These are phyloP conservation scores for Fusarium devonianum DNA, from an alignment of 2,329 filamentous ascomycete genomes.

Conservation along the genomic window DNA sequence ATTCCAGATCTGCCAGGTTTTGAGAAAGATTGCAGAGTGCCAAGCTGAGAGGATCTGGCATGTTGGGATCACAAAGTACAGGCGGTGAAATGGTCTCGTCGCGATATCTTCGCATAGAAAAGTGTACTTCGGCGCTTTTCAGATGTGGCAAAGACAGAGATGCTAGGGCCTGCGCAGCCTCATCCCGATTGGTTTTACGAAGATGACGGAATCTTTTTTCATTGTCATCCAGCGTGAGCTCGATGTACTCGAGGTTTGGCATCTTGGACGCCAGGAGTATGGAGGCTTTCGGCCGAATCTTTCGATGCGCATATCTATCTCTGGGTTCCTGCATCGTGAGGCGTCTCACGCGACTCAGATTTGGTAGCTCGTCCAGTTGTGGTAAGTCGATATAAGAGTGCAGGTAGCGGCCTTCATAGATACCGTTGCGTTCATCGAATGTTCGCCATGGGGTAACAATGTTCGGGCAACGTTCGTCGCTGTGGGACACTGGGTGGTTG, in stretches of 20 bases:
- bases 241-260: conserved; percentile 10
- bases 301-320: too few relatives aligned
- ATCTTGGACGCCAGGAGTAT: conserved; percentile 9
- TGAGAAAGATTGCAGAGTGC: conserved; percentile 7
- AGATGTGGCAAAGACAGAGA: conserved; percentile 1
- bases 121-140: background rate
- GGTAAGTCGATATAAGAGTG: conserved; percentile 12
- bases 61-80: background rate
- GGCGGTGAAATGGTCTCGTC: background rate
- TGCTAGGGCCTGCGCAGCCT: background rate
- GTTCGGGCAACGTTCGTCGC: conserved; percentile 6
- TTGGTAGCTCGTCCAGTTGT: background rate
- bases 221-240: conserved; percentile 1
- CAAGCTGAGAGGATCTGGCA: conserved; percentile 2
- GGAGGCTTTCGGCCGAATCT: conserved; percentile 7
- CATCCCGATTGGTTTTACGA: background rate
- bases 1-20: conserved; percentile 4
- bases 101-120: background rate
- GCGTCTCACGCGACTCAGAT: too few relatives aligned
- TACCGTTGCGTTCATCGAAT: too few relatives aligned
- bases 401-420: conserved; percentile 14
- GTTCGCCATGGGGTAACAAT: too few relatives aligned
- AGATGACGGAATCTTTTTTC: conserved; percentile 10
- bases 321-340: too few relatives aligned
- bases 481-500: conserved; percentile 7